Evolutionary conservation across 2,329 filamentous ascomycete genomes (phyloP).

Genomic region (Pleomassaria siparia): DNA sequence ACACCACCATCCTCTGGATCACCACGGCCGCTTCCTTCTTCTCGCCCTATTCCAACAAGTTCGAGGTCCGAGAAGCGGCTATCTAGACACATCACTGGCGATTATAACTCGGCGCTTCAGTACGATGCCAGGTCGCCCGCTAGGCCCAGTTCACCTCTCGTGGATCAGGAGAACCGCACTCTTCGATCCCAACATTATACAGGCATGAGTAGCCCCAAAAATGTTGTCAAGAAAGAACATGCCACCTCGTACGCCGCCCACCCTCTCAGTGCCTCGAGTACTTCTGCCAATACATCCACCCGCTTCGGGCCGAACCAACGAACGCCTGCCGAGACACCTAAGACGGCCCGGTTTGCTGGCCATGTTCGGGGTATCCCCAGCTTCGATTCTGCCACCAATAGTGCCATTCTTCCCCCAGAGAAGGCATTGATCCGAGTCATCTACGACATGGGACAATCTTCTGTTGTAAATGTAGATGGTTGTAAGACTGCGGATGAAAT

Average conservation of each 20-base stretch:
- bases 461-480: constrained; percentile 89
- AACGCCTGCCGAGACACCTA: constrained; percentile 65
- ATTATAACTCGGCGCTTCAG: constrained; percentile 43
- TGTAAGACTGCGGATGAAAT: constrained; percentile 93
- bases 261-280: constrained; percentile 56
- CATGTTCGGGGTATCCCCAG: constrained; percentile 82
- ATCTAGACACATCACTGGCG: constrained; percentile 48
- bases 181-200: constrained; percentile 62
- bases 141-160: constrained; percentile 71
- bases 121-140: constrained; percentile 59
- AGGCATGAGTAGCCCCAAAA: constrained; percentile 58
- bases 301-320: constrained; percentile 41
- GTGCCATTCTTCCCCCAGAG: constrained; percentile 80
- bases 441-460: constrained; percentile 86
- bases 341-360: constrained; percentile 62
- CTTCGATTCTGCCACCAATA: constrained; percentile 73
- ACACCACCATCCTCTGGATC: constrained; percentile 66
- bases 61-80: constrained; percentile 52
- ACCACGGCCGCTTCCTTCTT: constrained; percentile 62
- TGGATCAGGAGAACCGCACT: constrained; percentile 57
- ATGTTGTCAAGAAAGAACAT: constrained; percentile 54
- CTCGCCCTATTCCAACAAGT: constrained; percentile 47
- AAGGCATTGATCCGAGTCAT: constrained; percentile 92
- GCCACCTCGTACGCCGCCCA: constrained; percentile 56
- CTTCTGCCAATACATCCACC: constrained; percentile 51